Conservation (phyloP, 192 early-diverging fungal genomes). For the Coemansia biformis region DNA sequence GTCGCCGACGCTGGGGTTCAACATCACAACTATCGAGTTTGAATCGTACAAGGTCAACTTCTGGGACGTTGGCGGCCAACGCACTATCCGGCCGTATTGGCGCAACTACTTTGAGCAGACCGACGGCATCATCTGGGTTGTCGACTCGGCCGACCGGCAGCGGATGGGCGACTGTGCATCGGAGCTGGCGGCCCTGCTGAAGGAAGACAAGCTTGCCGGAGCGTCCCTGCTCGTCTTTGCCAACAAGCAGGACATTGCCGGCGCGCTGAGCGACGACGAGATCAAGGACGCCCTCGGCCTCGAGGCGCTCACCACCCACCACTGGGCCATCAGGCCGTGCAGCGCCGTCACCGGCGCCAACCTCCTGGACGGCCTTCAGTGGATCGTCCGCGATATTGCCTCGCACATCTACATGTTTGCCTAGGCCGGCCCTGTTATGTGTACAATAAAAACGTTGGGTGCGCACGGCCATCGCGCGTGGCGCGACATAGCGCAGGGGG, state of each 20-base stretch:
- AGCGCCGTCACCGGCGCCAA: slow-evolving; percentile 73
- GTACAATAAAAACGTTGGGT: too few species aligned
- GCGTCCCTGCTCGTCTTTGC: slow-evolving; percentile 92
- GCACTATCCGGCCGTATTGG: slow-evolving; percentile 96
- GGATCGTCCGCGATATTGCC: slow-evolving; percentile 88
- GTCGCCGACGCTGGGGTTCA: slow-evolving; percentile 95
- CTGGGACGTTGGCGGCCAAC: slow-evolving; percentile 98
- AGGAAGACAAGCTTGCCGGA: slow-evolving; percentile 91
- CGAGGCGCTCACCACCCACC: slow-evolving; percentile 72
- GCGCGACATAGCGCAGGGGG: too few species aligned
- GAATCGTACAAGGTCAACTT: slow-evolving; percentile 75
- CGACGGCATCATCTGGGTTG: slow-evolving; percentile 96
- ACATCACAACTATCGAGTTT: slow-evolving; percentile 85
- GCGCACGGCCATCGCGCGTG: too few species aligned
- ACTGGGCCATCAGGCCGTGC: slow-evolving; percentile 88
- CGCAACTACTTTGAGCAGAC: slow-evolving; percentile 99
- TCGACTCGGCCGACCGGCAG: slow-evolving; percentile 85
- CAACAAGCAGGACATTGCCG: slow-evolving; percentile 95
- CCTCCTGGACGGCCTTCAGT: slow-evolving; percentile 86
- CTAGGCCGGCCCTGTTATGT: too few species aligned
- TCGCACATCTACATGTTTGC: slow-evolving; percentile 77
- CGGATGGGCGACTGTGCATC: slow-evolving; percentile 73
- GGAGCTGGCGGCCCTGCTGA: slow-evolving; percentile 73
- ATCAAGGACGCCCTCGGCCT: slow-evolving; percentile 69
- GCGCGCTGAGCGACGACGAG: slow-evolving; percentile 66